Conservation (phyloP, 208 protist genomes). For the Balamuthia mandrillaris region DNA sequence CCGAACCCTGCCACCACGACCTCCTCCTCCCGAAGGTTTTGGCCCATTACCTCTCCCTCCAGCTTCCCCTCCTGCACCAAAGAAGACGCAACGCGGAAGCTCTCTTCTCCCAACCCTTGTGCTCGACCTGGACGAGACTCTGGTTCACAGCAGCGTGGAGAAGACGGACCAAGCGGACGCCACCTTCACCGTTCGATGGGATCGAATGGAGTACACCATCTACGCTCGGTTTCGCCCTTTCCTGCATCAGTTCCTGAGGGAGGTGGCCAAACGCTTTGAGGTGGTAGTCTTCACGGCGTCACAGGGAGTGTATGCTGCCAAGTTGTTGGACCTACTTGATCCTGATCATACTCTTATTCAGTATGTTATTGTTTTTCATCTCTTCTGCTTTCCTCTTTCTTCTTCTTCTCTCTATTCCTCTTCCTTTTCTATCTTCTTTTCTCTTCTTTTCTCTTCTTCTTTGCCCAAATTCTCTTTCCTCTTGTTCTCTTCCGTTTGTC, state of each 20-base stretch:
- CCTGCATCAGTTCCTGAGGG: conserved; percentile 54
- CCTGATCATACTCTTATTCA: conserved; percentile 28
- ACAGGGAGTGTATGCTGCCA: conserved; percentile 66
- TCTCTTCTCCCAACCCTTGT: conserved; percentile 71
- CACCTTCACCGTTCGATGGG: background rate
- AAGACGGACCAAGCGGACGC: background rate
- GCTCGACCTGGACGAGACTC: conserved; percentile 76
- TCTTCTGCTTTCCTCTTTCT: background rate
- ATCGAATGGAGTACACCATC: conserved; percentile 15
- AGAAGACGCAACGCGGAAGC: too few species aligned
- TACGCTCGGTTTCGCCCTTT: conserved; percentile 44
- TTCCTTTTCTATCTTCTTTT: background rate
- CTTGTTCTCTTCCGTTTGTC: too few species aligned
- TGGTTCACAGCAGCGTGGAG: conserved; percentile 62
- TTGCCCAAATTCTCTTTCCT: too few species aligned
- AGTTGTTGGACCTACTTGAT: conserved; percentile 70
- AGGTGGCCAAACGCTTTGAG: conserved; percentile 60
- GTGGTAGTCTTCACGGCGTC: conserved; percentile 76
- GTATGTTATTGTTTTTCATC: too few species aligned
- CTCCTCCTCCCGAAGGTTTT: too few species aligned
- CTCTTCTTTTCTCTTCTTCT: too few species aligned
- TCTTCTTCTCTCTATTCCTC: background rate
- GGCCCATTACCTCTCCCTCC: too few species aligned
- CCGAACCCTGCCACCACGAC: too few species aligned
- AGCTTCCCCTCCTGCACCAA: too few species aligned